Conservation (phyloP, 208 protist genomes). For the Acanthamoeba healyi region DNA sequence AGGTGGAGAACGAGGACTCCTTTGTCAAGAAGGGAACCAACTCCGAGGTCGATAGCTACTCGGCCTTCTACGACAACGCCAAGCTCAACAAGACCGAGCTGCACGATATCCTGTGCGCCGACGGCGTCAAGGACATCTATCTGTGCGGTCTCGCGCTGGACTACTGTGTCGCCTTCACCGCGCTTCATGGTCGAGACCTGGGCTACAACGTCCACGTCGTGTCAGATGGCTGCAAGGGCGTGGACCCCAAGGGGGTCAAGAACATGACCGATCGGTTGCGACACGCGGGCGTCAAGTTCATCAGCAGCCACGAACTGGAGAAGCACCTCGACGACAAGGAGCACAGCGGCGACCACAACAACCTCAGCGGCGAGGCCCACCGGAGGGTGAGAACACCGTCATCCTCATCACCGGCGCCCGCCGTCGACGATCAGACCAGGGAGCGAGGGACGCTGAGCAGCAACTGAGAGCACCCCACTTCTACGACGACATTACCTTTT, state of each 20-base stretch:
- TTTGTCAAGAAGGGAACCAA: conserved; percentile 77
- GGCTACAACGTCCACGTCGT: conserved; percentile 78
- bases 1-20: neutral
- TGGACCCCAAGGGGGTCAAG: neutral
- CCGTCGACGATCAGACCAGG: no score
- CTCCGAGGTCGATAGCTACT: conserved; percentile 76
- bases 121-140: conserved; percentile 68
- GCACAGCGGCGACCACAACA: no score
- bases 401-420: no score
- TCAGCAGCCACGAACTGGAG: neutral
- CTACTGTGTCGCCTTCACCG: conserved; percentile 78
- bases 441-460: no score
- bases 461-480: no score
- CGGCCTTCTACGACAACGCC: conserved; percentile 79
- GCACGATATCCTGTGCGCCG: conserved; percentile 34
- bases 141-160: conserved; percentile 77
- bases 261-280: neutral
- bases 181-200: conserved; percentile 17
- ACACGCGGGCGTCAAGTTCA: neutral
- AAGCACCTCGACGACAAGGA: neutral
- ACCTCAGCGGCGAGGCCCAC: no score
- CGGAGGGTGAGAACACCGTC: no score
- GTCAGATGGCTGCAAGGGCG: conserved; percentile 62
- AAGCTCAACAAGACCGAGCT: conserved; percentile 66
- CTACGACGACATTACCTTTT: no score